These are phyloP conservation scores for Tuber calosporum DNA, from an alignment of 495 filamentous ascomycete species.

Conservation along the genomic window DNA sequence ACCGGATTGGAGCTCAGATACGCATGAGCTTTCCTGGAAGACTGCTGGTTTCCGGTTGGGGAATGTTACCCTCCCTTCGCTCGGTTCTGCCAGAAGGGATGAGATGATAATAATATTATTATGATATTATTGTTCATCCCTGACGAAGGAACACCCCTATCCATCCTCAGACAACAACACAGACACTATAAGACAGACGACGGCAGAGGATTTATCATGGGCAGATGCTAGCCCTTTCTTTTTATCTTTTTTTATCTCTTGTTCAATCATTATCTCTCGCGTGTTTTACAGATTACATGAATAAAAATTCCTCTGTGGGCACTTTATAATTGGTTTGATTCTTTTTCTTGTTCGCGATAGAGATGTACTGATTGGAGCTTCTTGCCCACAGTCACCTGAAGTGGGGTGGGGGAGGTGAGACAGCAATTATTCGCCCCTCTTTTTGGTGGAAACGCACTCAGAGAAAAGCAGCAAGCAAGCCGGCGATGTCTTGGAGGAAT, in stretches of 20 bases:
- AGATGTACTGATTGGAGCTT: neutral
- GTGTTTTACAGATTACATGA: neutral
- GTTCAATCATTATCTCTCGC: neutral
- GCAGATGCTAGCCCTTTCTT: neutral
- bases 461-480: neutral
- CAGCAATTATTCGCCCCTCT: neutral
- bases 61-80: neutral
- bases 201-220: neutral
- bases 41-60: neutral
- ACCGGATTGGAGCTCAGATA: neutral
- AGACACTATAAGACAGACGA: neutral
- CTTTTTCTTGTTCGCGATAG: neutral
- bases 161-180: neutral
- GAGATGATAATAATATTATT: too few species aligned
- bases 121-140: too few species aligned
- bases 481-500: neutral
- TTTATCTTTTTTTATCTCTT: neutral
- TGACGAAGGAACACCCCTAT: too few species aligned
- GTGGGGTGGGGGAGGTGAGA: neutral
- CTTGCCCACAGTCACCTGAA: neutral
- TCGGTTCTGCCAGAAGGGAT: neutral
- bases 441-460: neutral
- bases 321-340: neutral
- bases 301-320: neutral
- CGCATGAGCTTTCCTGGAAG: neutral